A percentile compares a stretch with the other conserved stretches of the same genome.
These are phyloP conservation scores for Pythium dissimile DNA, from an alignment of 352 stramenopile genomes.

Conservation along the genomic window DNA sequence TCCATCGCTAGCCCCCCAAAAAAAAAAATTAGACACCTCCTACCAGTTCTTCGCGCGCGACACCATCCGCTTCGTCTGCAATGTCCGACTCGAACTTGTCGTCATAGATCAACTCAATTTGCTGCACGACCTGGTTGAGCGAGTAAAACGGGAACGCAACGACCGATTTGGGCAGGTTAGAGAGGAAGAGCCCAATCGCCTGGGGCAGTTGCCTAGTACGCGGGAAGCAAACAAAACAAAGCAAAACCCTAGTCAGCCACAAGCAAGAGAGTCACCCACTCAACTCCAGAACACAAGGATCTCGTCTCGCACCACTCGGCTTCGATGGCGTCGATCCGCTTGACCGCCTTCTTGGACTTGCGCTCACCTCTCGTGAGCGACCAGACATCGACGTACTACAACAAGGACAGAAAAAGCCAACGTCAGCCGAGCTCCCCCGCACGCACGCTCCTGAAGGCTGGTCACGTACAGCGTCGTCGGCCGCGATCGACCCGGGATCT, in stretches of 20 bases:
- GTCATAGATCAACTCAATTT: constrained; percentile 76
- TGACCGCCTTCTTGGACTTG: constrained; percentile 51
- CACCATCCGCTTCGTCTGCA: constrained; percentile 54
- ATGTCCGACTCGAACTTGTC: constrained; percentile 67
- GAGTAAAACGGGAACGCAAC: constrained; percentile 67
- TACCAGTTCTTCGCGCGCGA: constrained; percentile 52
- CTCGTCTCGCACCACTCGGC: constrained; percentile 38
- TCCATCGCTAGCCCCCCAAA: too few relatives aligned
- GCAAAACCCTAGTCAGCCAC: too few relatives aligned
- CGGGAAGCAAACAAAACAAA: background rate
- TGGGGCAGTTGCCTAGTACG: constrained; percentile 47
- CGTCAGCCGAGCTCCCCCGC: too few relatives aligned
- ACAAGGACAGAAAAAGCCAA: too few relatives aligned
- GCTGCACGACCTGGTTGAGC: constrained; percentile 40
- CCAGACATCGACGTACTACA: constrained; percentile 65
- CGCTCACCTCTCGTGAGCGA: constrained; percentile 35
- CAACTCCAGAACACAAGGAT: background rate
- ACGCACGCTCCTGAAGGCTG: too few relatives aligned
- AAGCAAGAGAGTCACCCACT: too few relatives aligned
- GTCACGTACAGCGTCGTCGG: constrained; percentile 24
- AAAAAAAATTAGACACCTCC: too few relatives aligned
- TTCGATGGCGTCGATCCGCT: constrained; percentile 39
- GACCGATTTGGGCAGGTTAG: constrained; percentile 67
- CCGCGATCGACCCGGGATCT: constrained; percentile 11
- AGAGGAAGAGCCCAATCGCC: constrained; percentile 54